Evolutionary conservation across 805 yeast species (phyloP), one percentile per base, ranked within the genome.

Genomic region (Saturnispora quitensis): DNA sequence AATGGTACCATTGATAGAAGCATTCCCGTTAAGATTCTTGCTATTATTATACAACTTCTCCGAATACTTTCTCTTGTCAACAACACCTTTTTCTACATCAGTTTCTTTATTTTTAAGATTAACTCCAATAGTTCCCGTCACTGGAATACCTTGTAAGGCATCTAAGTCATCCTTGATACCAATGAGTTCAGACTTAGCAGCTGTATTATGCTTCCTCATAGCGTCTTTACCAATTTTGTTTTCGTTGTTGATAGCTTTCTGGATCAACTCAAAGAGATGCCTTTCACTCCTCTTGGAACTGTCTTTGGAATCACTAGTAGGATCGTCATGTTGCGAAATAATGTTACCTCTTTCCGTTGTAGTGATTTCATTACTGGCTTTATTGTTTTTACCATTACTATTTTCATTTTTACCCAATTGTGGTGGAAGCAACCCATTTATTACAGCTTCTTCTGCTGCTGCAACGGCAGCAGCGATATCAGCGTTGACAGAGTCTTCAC

Each of bases 391-490:
- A n/a, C 22, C 40, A n/a, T 1, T 36, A 12, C 12, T 20, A 36
- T 36, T n/a, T 4, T 31, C 34, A 31, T 31, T 31, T 13, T 31
- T 31, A 31, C 5, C 12, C 34, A 31, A 31, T 22, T 22, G 31
- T 24, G 44, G 31, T 17, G 38, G 43, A 12, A 50, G 24, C 4
- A 48, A 9, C 7, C 49, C 51, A 47, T 40, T 27, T 25, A 47
- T 24, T 5, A 43, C 53, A 3, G 50, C 43, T 12, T 48, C 40
- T 9, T 47, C 57, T 3, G 55, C 59, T 20, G 68, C 68, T 6
- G 73, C 70, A 33, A 69, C 71, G 43, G 72, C 76, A 2, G 66
- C 56, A 3, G 57, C 57, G 3, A 50, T 50, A 2, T 40, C 52
- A 25, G 43, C 57, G 2, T 50, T 47, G 15, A 59, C 63, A 1